Evolutionary conservation across 345 rosid genomes (phyloP).

Genomic region (Arabidopsis arenosa): DNA sequence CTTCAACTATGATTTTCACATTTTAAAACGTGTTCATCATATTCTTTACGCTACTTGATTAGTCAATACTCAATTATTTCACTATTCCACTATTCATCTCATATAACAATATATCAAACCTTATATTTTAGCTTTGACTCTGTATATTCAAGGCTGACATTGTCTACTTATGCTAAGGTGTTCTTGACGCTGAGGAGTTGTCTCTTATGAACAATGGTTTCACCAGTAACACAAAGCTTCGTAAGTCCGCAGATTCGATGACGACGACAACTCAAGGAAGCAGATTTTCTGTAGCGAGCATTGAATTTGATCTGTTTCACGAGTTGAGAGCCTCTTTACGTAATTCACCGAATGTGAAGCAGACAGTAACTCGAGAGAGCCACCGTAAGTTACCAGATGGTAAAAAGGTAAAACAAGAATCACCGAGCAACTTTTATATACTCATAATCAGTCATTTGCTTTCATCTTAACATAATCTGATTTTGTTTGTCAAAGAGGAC

Average conservation of each 20-base stretch:
- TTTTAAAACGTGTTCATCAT: neutral
- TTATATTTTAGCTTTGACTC: neutral
- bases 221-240: slow-evolving; percentile 14
- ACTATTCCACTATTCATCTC: neutral
- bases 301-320: slow-evolving; percentile 41
- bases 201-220: slow-evolving; percentile 39
- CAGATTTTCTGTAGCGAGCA: slow-evolving; percentile 33
- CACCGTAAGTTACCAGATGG: slow-evolving; percentile 29
- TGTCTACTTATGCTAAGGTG: slow-evolving; percentile 30
- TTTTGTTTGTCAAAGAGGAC: slow-evolving; percentile 17
- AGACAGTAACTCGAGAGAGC: slow-evolving; percentile 23
- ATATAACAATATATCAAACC: neutral
- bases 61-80: neutral
- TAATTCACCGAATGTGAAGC: slow-evolving; percentile 4
- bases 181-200: slow-evolving; percentile 44
- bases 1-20: slow-evolving; percentile 3
- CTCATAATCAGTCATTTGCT: neutral
- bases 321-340: slow-evolving; percentile 35
- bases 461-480: neutral
- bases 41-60: neutral
- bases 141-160: neutral
- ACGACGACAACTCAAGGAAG: slow-evolving; percentile 24
- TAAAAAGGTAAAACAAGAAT: slow-evolving; percentile 17
- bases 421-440: neutral
- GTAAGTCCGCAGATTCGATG: slow-evolving; percentile 33